Percentiles rank a stretch among this genome's conserved stretches.
These are phyloP conservation scores for Pouteria glomerata DNA, from an alignment of 148 eudicot genomes.

Conservation along the genomic window DNA sequence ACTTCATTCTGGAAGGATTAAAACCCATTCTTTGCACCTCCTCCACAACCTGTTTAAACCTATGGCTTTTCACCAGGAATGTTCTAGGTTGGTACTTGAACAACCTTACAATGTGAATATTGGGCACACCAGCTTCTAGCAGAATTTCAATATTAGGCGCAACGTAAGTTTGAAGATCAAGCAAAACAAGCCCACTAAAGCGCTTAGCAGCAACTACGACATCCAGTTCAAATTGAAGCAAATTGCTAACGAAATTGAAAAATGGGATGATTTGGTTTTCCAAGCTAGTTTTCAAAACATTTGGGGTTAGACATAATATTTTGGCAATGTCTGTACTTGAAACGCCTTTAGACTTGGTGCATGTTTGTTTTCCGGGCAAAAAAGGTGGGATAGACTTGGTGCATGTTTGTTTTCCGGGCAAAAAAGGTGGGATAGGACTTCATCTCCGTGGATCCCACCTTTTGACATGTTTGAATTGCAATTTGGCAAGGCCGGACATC, in stretches of 20 bases:
- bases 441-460: too few relatives aligned
- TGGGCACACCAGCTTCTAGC: slow-evolving; percentile 1
- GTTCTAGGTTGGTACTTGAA: background rate
- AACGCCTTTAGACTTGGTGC: slow-evolving; percentile 14
- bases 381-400: too few relatives aligned
- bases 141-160: slow-evolving; percentile 11
- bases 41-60: slow-evolving; percentile 5
- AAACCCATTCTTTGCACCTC: slow-evolving; percentile 15
- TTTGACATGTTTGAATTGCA: too few relatives aligned
- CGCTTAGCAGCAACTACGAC: background rate
- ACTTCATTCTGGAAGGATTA: background rate
- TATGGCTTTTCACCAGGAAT: background rate
- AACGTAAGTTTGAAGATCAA: background rate
- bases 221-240: background rate
- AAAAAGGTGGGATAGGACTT: too few relatives aligned
- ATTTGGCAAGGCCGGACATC: too few relatives aligned
- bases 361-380: too few relatives aligned
- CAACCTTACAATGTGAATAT: background rate
- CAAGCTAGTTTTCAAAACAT: background rate
- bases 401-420: too few relatives aligned
- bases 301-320: background rate
- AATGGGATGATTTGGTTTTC: slow-evolving; percentile 4
- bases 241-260: background rate
- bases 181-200: background rate
- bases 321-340: background rate